A percentile compares a stretch with the other conserved stretches of the same genome.
Evolutionary conservation across 192 early-diverging fungal genomes (phyloP).

Genomic region (Coemansia sp.): DNA sequence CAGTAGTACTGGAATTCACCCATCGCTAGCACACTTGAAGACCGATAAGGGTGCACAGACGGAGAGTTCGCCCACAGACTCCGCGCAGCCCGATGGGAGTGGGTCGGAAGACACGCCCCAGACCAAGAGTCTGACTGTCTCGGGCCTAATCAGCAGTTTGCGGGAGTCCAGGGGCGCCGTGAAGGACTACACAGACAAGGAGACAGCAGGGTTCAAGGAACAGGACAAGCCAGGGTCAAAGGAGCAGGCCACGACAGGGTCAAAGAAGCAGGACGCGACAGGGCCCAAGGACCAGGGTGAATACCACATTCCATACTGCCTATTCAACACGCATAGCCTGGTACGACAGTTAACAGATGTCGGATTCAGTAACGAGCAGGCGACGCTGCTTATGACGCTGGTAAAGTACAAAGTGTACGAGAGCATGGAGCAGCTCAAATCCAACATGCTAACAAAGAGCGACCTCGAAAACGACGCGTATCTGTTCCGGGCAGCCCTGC

Average conservation of each 20-base stretch:
- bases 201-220: neutral
- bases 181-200: constrained; percentile 2
- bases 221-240: neutral
- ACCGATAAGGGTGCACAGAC: neutral
- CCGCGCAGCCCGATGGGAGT: neutral
- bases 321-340: constrained; percentile 80
- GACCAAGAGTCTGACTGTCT: constrained; percentile 22
- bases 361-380: constrained; percentile 69
- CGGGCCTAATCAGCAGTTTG: constrained; percentile 36
- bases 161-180: constrained; percentile 27
- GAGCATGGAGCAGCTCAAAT: constrained; percentile 16
- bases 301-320: constrained; percentile 35
- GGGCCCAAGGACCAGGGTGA: neutral
- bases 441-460: constrained; percentile 66
- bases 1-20: constrained; percentile 26
- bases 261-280: neutral
- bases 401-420: constrained; percentile 63
- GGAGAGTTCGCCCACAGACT: neutral
- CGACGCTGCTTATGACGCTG: constrained; percentile 69
- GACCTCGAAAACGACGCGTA: constrained; percentile 86
- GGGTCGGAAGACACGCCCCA: neutral
- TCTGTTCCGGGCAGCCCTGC: constrained; percentile 76
- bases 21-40: constrained; percentile 13
- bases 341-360: constrained; percentile 62
- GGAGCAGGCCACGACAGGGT: neutral